Evolutionary conservation across 495 filamentous ascomycete genomes (phyloP).

Genomic region (Tuber magnatum): DNA sequence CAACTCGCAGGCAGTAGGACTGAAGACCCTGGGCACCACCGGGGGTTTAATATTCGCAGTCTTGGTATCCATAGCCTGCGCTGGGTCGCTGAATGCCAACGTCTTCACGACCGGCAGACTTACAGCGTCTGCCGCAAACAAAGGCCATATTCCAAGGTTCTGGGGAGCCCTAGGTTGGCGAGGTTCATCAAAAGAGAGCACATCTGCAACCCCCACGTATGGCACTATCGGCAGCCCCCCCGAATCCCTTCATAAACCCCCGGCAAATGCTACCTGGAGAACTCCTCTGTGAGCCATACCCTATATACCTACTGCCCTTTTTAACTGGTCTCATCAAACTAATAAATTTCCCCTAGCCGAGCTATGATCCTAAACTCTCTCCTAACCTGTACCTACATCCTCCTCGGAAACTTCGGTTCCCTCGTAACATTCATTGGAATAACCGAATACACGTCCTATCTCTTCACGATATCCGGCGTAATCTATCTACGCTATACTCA

Average conservation of each 20-base stretch:
- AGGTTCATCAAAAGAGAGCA: background rate
- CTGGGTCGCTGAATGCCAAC: conserved; percentile 52
- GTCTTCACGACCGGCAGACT: conserved; percentile 53
- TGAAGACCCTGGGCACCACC: conserved; percentile 49
- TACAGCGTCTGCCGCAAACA: conserved; percentile 51
- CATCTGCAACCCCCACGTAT: background rate
- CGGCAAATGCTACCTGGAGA: background rate
- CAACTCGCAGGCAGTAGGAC: conserved; percentile 49
- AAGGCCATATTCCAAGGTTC: conserved; percentile 48
- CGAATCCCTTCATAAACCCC: background rate
- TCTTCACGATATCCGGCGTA: background rate
- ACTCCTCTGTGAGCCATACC: background rate
- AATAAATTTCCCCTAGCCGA: background rate
- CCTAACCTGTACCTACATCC: background rate
- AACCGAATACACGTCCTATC: background rate
- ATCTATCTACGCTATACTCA: background rate
- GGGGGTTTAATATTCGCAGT: conserved; percentile 48
- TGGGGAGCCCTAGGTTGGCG: conserved; percentile 45
- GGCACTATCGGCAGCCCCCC: background rate
- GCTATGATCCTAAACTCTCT: background rate
- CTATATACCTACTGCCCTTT: background rate
- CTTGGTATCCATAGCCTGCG: conserved; percentile 50
- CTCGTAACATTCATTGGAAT: background rate
- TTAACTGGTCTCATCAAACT: background rate
- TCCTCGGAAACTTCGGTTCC: background rate